Base-by-base conservation (phyloP, 2,329 filamentous ascomycete genomes). In the Penicillium hesseltinei region DNA sequence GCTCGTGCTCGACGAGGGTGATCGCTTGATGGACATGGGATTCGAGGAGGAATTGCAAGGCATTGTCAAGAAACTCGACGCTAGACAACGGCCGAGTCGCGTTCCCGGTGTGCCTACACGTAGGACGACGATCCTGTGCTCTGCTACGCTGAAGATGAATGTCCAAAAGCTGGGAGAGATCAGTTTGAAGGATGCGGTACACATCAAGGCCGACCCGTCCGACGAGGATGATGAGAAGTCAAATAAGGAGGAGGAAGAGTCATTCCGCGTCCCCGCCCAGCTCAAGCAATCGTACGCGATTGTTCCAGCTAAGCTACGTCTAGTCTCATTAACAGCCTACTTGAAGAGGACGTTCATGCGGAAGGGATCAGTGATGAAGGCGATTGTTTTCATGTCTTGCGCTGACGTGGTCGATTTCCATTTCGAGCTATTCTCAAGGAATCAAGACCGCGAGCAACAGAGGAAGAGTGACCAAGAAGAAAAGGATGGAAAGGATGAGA, bases 321-420 rank as follows among this genome's bases (percentile, higher is more conserved):
- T 99, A 3, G 93, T 99, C 3, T 92, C 93, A 0, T 82, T 99
- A 21, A 86, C 92, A 27, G 88, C 91, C 0, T 84, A 92, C 33
- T 80, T 99, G 56, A 95, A 93, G 71, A 87, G 91, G 19, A 87
- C 92, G 0, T 97, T 99, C 73, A 88, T 91, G 56, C 84, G 92
- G 19, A 90, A 89, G 73, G 93, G 92, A 0, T 91, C 91, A 1
- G 90, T 96, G 19, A 97, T 96, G 90, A 97, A 99, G 75, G 90
- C 89, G 23, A 97, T 99, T 59, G 82, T 99, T 36, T 99, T 99
- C 77, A 90, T 99, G 48, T 96, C 93, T 11, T 99, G 94, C 69
- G 92, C 94, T 21, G 94, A 99, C 73, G 94, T 91, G 1, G 94
- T 97, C 58, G 92, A 99, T 72, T 99, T 97, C 68, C 93, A 97